Percentiles rank a stretch among this genome's conserved stretches.
Conservation (phyloP, 202 grass and related monocot genomes). For the Brachypodium distachyon region DNA sequence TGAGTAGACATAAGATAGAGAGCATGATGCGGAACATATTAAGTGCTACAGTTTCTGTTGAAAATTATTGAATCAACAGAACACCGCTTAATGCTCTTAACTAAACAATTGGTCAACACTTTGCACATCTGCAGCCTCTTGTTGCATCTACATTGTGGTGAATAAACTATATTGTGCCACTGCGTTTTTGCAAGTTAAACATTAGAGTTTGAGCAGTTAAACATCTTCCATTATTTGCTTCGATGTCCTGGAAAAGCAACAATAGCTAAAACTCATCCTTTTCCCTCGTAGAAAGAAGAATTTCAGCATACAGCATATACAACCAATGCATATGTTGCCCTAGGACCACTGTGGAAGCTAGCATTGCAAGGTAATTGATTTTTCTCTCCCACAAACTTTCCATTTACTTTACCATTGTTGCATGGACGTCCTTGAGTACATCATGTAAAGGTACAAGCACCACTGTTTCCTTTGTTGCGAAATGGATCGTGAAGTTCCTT, state of each 20-base stretch:
- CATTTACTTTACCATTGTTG: neutral
- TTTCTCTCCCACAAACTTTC: neutral
- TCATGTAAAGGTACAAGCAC: neutral
- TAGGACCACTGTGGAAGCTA: constrained; percentile 67
- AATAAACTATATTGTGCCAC: constrained; percentile 1
- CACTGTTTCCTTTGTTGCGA: neutral
- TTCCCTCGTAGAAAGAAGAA: constrained; percentile 73
- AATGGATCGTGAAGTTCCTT: neutral
- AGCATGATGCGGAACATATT: neutral
- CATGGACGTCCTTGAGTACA: neutral
- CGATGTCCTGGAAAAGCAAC: neutral
- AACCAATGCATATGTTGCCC: constrained; percentile 80
- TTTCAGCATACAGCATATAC: constrained; percentile 97
- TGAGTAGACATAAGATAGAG: neutral
- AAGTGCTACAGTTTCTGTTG: neutral
- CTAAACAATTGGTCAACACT: neutral
- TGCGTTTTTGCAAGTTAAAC: neutral
- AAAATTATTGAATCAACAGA: neutral
- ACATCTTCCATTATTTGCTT: neutral
- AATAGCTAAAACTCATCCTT: constrained; percentile 20
- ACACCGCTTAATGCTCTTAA: neutral
- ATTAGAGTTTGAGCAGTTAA: neutral
- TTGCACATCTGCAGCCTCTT: neutral
- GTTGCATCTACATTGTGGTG: neutral
- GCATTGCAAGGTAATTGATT: constrained; percentile 51